Base-by-base conservation (phyloP, 306 rosid genomes). In the Herpetospermum pedunculosum region DNA sequence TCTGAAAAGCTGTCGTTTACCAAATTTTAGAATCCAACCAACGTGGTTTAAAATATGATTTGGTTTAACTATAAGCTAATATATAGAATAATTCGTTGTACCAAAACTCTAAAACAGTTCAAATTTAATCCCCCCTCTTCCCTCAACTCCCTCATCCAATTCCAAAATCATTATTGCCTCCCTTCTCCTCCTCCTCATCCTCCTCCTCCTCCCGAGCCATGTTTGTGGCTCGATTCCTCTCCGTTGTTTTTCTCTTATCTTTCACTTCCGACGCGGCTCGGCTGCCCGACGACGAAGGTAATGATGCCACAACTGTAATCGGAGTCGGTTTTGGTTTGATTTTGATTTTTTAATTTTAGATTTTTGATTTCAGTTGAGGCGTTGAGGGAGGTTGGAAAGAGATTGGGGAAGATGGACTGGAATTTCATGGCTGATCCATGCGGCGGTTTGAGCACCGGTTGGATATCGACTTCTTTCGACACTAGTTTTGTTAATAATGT, bases 351-450 rank as follows among this genome's bases (percentile, higher is more conserved):
- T 37, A 6, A 74, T 59, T 54, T 57, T 72, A 5, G 75, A 53
- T 80, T 53, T 81, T 73, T 28, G 34, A 29, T 30, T 30, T 63
- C 29, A 89, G 89, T 87, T 60, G 25, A 57, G 59, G 91, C 77
- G 44, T 30, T 90, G 76, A 30, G 11, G 50, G 85, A 73, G 4
- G 73, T 87, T 74, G 91, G 75, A 0, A 72, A 60, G 46, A 78
- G 71, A 18, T 69, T 90, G 21, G 88, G 96, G 46, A 87, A 81
- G 74, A 49, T 44, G 40, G 11, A 71, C 30, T 90, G 92, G 91
- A 48, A 84, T 59, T 87, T 80, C 80, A 48, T 21, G 1, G 68
- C 79, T 0, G 83, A 90, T 87, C 88, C 92, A 10, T 90, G 96
- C 70, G 77, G 83, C 77, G 38, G 70, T 16, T 0, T 52, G 62